Base-by-base conservation (phyloP, 768 basidiomycete species). In the Kwoniella newhampshirensis region DNA sequence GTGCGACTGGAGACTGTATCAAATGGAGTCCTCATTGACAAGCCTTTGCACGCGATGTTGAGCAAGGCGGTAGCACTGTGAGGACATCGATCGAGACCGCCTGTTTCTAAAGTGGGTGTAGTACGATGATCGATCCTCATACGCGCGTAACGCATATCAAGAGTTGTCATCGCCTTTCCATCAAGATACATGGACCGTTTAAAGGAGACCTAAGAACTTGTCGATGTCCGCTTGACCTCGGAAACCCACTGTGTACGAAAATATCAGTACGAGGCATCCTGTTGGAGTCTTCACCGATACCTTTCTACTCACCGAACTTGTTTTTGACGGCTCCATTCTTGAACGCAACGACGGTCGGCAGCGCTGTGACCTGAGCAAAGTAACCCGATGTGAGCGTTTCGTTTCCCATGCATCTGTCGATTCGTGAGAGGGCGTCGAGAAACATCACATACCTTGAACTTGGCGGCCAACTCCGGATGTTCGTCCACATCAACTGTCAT, bases 341-440 rank as follows among this genome's bases (percentile, higher is more conserved):
- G 63, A 74, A 74, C 2, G 73, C 73, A 8, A 71, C 56, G 1
- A 74, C 73, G 13, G 73, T 74, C 0, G 73, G 73, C n/a, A 74
- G 51, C 1, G 67, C 60, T n/a, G 59, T 51, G 30, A 74, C 66
- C 68, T 71, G 49, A 23, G 0, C 17, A 5, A 28, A 8, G 32
- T 27, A 45, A 17, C n/a, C 21, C 2, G 5, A n/a, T 15, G 43
- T 30, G 54, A 47, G 39, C 18, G 3, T 17, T n/a, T n/a, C n/a
- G n/a, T n/a, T n/a, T n/a, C n/a, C n/a, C 18, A 25, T 39, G 3
- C n/a, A 21, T 36, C 26, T 13, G 30, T 28, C 9, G 4, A 27
- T 40, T 37, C 37, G 13, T 18, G 13, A 8, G 2, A 13, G 2
- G 18, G 5, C n/a, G 3, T 37, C 11, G 7, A 27, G n/a, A n/a